Evolutionary conservation across 1,284 basidiomycete genomes (phyloP).

Genomic region (Pseudozyma thailandica): DNA sequence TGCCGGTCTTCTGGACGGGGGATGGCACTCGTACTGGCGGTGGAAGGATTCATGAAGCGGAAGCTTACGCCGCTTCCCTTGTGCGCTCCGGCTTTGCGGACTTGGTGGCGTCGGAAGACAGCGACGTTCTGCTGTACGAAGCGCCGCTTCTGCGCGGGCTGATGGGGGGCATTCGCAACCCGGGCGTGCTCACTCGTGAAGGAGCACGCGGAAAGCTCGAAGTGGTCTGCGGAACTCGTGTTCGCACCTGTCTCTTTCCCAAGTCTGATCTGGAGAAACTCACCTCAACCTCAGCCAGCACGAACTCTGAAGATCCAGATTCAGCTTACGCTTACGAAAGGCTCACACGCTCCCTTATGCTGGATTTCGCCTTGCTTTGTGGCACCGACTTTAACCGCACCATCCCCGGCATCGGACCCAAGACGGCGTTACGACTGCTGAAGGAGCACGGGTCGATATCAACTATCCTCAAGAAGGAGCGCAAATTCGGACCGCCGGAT

Average conservation of each 20-base stretch:
- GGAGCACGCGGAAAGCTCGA: slow-evolving; percentile 44
- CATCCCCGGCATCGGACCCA: slow-evolving; percentile 56
- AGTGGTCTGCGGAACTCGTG: slow-evolving; percentile 50
- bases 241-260: slow-evolving; percentile 48
- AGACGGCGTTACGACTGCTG: slow-evolving; percentile 49
- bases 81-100: slow-evolving; percentile 63
- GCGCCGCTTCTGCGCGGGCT: slow-evolving; percentile 63
- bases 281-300: background rate
- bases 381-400: slow-evolving; percentile 68
- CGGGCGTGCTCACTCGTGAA: slow-evolving; percentile 10
- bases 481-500: slow-evolving; percentile 54
- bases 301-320: background rate
- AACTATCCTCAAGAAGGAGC: slow-evolving; percentile 33
- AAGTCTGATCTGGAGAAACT: slow-evolving; percentile 21
- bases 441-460: slow-evolving; percentile 53
- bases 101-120: slow-evolving; percentile 67
- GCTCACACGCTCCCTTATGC: slow-evolving; percentile 37
- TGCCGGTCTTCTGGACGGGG: slow-evolving; percentile 64
- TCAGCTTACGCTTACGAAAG: slow-evolving; percentile 19
- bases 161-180: slow-evolving; percentile 36
- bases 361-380: slow-evolving; percentile 65
- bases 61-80: slow-evolving; percentile 64
- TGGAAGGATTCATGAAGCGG: slow-evolving; percentile 64
- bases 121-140: slow-evolving; percentile 66
- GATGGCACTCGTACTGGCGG: slow-evolving; percentile 53